Evolutionary conservation across 768 basidiomycete genomes (phyloP).

Genomic region (Boletus rex-veris): DNA sequence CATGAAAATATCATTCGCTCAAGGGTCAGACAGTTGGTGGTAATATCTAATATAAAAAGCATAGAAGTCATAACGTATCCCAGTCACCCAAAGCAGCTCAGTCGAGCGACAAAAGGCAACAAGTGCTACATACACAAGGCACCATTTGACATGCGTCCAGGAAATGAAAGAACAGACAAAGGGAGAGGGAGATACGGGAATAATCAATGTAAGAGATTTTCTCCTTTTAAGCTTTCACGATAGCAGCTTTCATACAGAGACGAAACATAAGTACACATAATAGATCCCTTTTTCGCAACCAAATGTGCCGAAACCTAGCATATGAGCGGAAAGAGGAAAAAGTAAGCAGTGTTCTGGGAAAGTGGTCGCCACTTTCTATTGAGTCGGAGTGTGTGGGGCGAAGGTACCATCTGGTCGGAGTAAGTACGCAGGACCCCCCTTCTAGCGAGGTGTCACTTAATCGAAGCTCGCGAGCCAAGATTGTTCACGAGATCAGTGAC

Average conservation of each 20-base stretch:
- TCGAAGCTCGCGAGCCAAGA: not conserved
- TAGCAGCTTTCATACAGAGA: too few relatives aligned
- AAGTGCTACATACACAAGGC: too few relatives aligned
- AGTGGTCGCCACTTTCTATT: conserved; percentile 1
- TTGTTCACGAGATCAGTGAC: not conserved
- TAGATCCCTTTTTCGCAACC: conserved; percentile 1
- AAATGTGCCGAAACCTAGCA: not conserved
- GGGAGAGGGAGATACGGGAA: not conserved
- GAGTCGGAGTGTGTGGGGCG: conserved; percentile 1
- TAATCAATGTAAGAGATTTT: not conserved
- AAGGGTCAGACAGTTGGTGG: too few relatives aligned
- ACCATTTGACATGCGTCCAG: not conserved
- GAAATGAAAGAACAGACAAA: not conserved
- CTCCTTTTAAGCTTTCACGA: not conserved
- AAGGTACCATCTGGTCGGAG: too few relatives aligned
- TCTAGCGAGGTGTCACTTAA: not conserved
- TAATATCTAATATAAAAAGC: too few relatives aligned
- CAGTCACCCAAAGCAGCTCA: too few relatives aligned
- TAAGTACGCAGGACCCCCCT: not conserved
- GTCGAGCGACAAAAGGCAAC: not conserved
- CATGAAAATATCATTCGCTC: too few relatives aligned
- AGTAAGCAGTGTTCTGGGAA: not conserved
- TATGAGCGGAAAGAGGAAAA: not conserved
- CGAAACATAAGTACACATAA: not conserved
- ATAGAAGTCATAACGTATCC: too few relatives aligned